Base-by-base conservation (phyloP, 1,284 basidiomycete species). In the Puccinia triticina region DNA sequence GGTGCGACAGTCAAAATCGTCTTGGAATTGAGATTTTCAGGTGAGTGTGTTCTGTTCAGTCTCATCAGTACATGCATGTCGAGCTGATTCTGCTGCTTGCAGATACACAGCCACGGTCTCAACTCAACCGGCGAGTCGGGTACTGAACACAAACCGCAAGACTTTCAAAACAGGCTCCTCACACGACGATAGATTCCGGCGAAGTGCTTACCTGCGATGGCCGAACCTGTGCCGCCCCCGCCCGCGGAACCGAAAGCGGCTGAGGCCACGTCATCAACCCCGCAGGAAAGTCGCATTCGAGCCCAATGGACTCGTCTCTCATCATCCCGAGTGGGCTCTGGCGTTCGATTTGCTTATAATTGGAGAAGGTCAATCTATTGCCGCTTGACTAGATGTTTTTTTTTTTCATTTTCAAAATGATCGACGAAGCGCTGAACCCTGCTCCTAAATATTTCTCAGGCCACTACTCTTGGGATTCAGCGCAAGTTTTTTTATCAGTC, bases 401-500 rank as follows among this genome's bases (percentile, higher is more conserved):
- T 50, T 50, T 40, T 5, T 29, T 8, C 16, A 1, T 37, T 8
- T 77, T 21, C 12, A 16, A 16, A 46, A 64, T n/a, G 55, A 37
- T 40, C 34, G 34, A 77, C 32, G 12, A 40, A 7, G 29, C 12
- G 40, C 69, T 59, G 26, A 57, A 12, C n/a, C n/a, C 43, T 64
- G 48, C 29, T 50, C 29, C 34, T 10, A 29, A 55, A 53, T 26
- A 72, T 16, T 55, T 7, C n/a, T 18, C 32, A 81, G 79, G 32
- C 79, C 79, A 37, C 59, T 81, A 23, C 57, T 81, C 32, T 66
- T 81, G 37, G 79, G 79, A 55, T 32, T 81, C 23, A 48, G 79
- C 59, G 79, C 71, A 59, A 81, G 57, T 61, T 50, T 82, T 55
- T 76, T 82, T 21, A 21, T 82, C 71, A 46, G 72, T 76, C 80